A percentile compares a stretch with the other conserved stretches of the same genome.
Evolutionary conservation across 176 grass and related monocot species (phyloP).

Genomic region (Eleusine coracana): DNA sequence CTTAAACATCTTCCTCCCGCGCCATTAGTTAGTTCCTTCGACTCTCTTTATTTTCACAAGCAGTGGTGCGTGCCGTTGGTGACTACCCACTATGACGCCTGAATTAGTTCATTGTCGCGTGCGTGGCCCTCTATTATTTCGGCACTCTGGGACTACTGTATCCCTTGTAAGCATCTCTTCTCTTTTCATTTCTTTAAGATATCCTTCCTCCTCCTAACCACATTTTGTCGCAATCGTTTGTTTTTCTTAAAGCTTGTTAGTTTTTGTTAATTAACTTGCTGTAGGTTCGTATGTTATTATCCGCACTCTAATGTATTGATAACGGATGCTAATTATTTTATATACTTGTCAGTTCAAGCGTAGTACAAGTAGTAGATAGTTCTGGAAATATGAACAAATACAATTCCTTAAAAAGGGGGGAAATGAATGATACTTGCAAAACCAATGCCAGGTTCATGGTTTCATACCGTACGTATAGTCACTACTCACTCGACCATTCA

Average conservation of each 20-base stretch:
- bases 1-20: background rate
- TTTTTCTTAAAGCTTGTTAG: too few relatives aligned
- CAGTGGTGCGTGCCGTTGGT: background rate
- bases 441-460: too few relatives aligned
- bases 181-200: slow-evolving; percentile 43
- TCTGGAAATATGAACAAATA: too few relatives aligned
- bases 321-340: background rate
- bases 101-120: slow-evolving; percentile 38
- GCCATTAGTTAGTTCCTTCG: background rate
- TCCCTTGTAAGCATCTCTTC: slow-evolving; percentile 28
- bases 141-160: background rate
- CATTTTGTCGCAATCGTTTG: slow-evolving; percentile 20
- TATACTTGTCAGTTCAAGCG: too few relatives aligned
- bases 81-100: slow-evolving; percentile 34
- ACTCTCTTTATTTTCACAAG: background rate
- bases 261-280: too few relatives aligned
- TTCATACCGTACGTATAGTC: background rate
- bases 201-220: slow-evolving; percentile 25
- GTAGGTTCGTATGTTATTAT: background rate
- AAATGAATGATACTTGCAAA: too few relatives aligned
- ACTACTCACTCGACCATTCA: background rate
- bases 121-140: slow-evolving; percentile 26
- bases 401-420: too few relatives aligned
- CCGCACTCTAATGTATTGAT: background rate
- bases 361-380: too few relatives aligned